Conservation (phyloP, 2,329 filamentous ascomycete genomes). For the Epichloe festucae region DNA sequence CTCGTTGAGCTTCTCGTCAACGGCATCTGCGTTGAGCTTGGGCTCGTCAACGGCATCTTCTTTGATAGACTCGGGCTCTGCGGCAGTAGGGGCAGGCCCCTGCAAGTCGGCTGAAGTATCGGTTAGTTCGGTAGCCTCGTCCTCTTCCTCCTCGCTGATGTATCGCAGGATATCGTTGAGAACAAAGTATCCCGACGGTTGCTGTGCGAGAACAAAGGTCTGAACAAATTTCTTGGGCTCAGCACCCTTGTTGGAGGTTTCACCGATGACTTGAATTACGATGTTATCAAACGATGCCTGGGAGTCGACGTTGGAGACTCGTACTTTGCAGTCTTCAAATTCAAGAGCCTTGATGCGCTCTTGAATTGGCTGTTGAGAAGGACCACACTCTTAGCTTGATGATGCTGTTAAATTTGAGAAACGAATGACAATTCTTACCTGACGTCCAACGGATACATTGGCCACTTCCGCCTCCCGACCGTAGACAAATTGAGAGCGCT, state of each 20-base stretch:
- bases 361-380: slow-evolving; percentile 62
- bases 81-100: slow-evolving; percentile 17
- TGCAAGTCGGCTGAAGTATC: slow-evolving; percentile 16
- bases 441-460: slow-evolving; percentile 73
- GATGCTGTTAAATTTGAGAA: neutral
- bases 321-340: slow-evolving; percentile 96
- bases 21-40: slow-evolving; percentile 19
- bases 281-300: slow-evolving; percentile 89
- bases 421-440: slow-evolving; percentile 35
- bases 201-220: slow-evolving; percentile 92
- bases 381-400: slow-evolving; percentile 5
- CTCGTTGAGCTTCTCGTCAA: slow-evolving; percentile 26
- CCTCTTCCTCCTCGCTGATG: slow-evolving; percentile 72
- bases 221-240: slow-evolving; percentile 94
- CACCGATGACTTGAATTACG: slow-evolving; percentile 94
- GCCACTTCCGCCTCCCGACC: slow-evolving; percentile 84
- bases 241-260: slow-evolving; percentile 86
- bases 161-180: slow-evolving; percentile 97
- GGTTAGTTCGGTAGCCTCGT: slow-evolving; percentile 33
- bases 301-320: slow-evolving; percentile 93
- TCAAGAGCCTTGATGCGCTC: slow-evolving; percentile 87
- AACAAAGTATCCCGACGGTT: slow-evolving; percentile 95
- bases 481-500: slow-evolving; percentile 88
- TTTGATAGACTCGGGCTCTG: slow-evolving; percentile 27
- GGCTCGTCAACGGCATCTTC: slow-evolving; percentile 34